Conservation (phyloP, 169 alveolate genomes). For the Plasmodium vivax region DNA sequence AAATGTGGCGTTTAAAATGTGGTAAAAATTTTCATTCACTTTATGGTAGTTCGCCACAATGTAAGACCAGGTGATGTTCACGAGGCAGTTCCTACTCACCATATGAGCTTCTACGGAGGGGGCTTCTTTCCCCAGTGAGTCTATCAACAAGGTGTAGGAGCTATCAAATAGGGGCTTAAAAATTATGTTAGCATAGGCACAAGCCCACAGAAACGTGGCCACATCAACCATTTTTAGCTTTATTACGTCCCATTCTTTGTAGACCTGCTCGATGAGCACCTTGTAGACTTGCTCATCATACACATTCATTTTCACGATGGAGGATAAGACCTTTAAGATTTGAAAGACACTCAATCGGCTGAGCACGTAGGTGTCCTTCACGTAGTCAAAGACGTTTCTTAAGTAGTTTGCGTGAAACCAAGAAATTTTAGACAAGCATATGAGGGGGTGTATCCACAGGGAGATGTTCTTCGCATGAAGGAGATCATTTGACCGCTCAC, state of each 20-base stretch:
- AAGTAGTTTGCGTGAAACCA: slow-evolving; percentile 57
- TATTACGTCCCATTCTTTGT: slow-evolving; percentile 46
- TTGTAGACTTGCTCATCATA: slow-evolving; percentile 48
- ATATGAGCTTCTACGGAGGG: background rate
- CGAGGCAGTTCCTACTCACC: slow-evolving; percentile 51
- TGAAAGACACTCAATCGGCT: slow-evolving; percentile 40
- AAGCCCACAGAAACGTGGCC: slow-evolving; percentile 58
- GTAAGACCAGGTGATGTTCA: slow-evolving; percentile 56
- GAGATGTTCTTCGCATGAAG: slow-evolving; percentile 61
- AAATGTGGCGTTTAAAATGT: slow-evolving; percentile 47
- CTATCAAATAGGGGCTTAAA: slow-evolving; percentile 51
- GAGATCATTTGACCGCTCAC: slow-evolving; percentile 18
- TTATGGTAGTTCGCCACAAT: slow-evolving; percentile 63
- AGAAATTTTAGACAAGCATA: slow-evolving; percentile 43
- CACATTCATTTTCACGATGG: slow-evolving; percentile 62
- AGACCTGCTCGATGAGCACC: slow-evolving; percentile 30
- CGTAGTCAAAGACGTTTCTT: background rate
- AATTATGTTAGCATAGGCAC: slow-evolving; percentile 54
- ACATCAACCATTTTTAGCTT: slow-evolving; percentile 32
- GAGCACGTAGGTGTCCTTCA: slow-evolving; percentile 34
- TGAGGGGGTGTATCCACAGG: slow-evolving; percentile 32
- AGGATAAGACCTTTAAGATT: slow-evolving; percentile 20
- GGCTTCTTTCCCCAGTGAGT: background rate
- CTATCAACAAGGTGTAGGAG: background rate
- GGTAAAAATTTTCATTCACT: background rate